These are phyloP conservation scores for Parasarocladium wereldwijsianum DNA, from an alignment of 2,329 filamentous ascomycete genomes.

Conservation along the genomic window DNA sequence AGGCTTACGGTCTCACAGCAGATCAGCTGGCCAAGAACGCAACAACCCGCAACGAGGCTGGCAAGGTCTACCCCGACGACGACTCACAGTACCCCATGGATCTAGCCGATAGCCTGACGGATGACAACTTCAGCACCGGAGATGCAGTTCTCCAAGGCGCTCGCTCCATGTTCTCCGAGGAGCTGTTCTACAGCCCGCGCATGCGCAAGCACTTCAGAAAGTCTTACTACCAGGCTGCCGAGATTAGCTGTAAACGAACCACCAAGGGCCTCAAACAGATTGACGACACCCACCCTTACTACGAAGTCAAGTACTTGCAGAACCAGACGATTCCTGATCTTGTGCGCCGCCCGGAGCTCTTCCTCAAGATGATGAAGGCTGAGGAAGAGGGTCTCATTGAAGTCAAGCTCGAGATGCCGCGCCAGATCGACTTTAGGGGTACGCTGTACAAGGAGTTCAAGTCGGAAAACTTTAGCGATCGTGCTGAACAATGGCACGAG, in stretches of 20 bases:
- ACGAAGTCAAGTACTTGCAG: constrained; percentile 92
- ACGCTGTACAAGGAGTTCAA: constrained; percentile 73
- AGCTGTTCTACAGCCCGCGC: constrained; percentile 74
- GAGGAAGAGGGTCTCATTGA: constrained; percentile 89
- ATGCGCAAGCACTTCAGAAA: constrained; percentile 78
- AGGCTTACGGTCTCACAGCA: constrained; percentile 78
- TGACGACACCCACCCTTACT: constrained; percentile 88
- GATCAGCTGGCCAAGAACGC: constrained; percentile 82
- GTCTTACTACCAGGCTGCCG: constrained; percentile 69
- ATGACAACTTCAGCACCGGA: constrained; percentile 60
- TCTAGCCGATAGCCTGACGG: constrained; percentile 65
- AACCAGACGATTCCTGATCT: constrained; percentile 77
- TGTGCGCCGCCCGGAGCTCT: constrained; percentile 72
- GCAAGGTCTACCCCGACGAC: constrained; percentile 75
- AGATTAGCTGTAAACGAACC: constrained; percentile 77
- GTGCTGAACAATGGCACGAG: constrained; percentile 89
- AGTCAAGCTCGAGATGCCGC: constrained; percentile 64
- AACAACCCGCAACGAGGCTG: constrained; percentile 59
- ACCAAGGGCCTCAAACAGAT: constrained; percentile 91
- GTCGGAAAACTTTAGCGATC: constrained; percentile 89
- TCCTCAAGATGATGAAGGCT: constrained; percentile 92
- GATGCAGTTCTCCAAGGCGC: constrained; percentile 64
- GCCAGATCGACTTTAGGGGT: constrained; percentile 60
- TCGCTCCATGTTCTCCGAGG: constrained; percentile 80
- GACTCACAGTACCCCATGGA: constrained; percentile 67